Base-by-base conservation (phyloP, 176 grass and related monocot species). In the Oryza glumipatula region DNA sequence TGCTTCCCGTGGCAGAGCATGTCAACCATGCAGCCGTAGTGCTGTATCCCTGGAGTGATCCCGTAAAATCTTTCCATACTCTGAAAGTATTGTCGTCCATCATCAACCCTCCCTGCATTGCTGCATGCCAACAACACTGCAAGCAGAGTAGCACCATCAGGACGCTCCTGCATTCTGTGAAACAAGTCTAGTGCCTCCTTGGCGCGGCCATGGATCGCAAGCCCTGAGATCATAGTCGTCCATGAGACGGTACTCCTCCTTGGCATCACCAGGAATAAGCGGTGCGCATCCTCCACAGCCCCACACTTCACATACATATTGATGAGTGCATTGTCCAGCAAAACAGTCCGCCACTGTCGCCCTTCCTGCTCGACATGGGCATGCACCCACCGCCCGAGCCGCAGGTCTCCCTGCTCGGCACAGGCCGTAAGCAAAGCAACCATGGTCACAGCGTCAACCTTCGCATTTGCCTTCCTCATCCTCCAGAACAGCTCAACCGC, bases 21-120 rank as follows among this genome's bases (percentile, higher is more conserved):
- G 79, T 97, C 86, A 15, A 92, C 81, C 76, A 94, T 91, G 82
- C 94, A 97, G 19, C 92, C 89, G 17, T 90, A 94, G 65, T 97
- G 94, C 16, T 83, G 85, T 75, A 91, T 87, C 45, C 73, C 85
- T 30, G 86, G 92, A 35, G 64, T 66, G 60, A 97, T 87, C 67
- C 92, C 80, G 76, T 97, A 89, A 76, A 77, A 65, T 35, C 26
- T 65, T 33, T 76, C 74, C 90, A 97, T 97, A 39, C 77, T 82
- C 68, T 86, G 74, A 52, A 97, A 97, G 88, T 91, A 92, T 10
- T 36, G 15, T 65, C 5, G 6, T 3, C 84, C 92, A 14, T 94
- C 79, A 10, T 90, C 46, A 56, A 94, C 56, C 82, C 24, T 89
- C 9, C 88, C 90, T 13, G 83, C 47, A 33, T 84, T 85, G 78